A percentile compares a stretch with the other conserved stretches of the same genome.
Conservation (phyloP, 148 eudicot genomes). For the Chenopodium quinoa region DNA sequence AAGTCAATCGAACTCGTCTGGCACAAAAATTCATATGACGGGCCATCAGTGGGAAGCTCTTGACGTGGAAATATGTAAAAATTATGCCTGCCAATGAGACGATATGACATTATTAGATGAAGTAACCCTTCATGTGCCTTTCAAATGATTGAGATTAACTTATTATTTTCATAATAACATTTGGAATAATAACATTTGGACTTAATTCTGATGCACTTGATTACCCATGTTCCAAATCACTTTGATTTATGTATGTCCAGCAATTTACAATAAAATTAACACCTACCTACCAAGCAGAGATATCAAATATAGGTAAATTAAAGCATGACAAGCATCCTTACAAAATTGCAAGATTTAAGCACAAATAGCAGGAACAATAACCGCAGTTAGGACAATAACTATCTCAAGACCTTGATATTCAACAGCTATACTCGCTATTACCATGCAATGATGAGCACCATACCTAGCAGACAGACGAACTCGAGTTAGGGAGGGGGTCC, state of each 20-base stretch:
- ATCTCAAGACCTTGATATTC: neutral
- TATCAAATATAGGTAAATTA: neutral
- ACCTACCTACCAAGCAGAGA: neutral
- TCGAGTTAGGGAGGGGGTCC: neutral
- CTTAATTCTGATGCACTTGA: neutral
- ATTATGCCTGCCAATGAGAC: conserved; percentile 62
- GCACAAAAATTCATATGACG: conserved; percentile 74
- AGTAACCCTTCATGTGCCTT: neutral
- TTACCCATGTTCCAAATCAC: neutral
- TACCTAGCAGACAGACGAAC: neutral
- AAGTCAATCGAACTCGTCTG: conserved; percentile 87
- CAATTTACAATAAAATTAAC: neutral
- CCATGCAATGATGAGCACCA: neutral
- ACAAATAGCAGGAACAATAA: neutral
- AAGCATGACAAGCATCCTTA: neutral
- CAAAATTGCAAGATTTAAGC: neutral
- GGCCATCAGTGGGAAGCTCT: conserved; percentile 57
- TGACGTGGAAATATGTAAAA: conserved; percentile 88
- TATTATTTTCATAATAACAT: neutral
- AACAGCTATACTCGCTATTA: neutral
- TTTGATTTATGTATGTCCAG: neutral
- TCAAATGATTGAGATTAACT: neutral
- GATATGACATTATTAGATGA: neutral
- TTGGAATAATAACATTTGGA: neutral
- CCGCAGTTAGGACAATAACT: neutral